Evolutionary conservation across 2,329 filamentous ascomycete species (phyloP).

Genomic region (Diaporthe vaccinii): DNA sequence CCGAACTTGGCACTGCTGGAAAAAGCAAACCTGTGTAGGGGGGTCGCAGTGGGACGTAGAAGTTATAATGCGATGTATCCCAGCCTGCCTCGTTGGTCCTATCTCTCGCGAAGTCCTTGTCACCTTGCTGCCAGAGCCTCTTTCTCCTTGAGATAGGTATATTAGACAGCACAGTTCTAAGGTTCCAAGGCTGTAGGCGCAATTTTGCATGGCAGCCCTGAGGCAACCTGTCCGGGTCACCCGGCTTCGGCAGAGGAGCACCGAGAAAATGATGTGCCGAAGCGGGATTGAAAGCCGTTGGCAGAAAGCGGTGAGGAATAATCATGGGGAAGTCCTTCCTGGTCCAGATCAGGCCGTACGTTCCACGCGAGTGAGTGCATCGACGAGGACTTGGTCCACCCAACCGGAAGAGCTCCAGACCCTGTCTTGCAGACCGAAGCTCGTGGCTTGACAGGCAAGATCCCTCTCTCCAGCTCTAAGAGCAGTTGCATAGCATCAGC

Average conservation of each 20-base stretch:
- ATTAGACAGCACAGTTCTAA: no score
- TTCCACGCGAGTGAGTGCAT: conserved; percentile 23
- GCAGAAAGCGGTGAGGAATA: conserved; percentile 9
- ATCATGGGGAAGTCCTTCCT: neutral
- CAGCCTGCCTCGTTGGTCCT: no score
- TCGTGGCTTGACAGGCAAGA: conserved; percentile 26
- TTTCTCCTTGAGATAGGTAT: neutral
- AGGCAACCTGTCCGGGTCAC: neutral
- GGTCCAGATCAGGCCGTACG: neutral
- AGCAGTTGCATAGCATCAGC: neutral
- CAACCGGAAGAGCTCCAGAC: conserved; percentile 32
- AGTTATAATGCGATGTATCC: neutral
- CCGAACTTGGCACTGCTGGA: conserved; percentile 2
- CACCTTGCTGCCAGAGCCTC: neutral
- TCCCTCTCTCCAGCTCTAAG: neutral
- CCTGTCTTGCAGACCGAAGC: neutral
- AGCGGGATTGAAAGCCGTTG: neutral
- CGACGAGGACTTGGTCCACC: neutral
- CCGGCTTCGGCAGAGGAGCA: conserved; percentile 3
- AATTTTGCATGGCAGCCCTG: neutral
- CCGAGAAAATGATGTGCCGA: neutral
- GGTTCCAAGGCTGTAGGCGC: no score
- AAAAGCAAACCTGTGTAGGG: neutral
- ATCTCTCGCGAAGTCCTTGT: neutral
- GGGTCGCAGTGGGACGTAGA: neutral